These are phyloP conservation scores for Aspergillus homomorphus DNA, from an alignment of 495 filamentous ascomycete species.

Conservation along the genomic window DNA sequence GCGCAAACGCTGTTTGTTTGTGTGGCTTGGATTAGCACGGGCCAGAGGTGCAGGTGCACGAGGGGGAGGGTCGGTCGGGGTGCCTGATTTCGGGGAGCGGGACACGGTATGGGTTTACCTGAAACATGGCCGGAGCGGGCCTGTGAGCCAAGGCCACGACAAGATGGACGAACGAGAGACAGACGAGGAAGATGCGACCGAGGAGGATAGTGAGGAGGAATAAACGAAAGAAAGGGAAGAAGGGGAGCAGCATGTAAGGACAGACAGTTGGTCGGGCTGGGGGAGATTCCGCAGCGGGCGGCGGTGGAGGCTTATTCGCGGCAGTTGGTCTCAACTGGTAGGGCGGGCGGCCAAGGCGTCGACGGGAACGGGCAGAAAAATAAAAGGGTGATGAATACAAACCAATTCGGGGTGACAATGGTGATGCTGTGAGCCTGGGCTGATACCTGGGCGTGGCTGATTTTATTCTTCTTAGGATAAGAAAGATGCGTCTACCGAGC, in stretches of 20 bases:
- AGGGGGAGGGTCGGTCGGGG: background rate
- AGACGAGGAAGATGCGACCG: slow-evolving; percentile 20
- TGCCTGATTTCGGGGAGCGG: slow-evolving; percentile 1
- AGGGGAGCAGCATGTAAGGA: slow-evolving; percentile 23
- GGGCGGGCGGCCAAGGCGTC: too few species aligned
- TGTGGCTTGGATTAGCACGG: background rate
- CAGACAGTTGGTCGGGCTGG: slow-evolving; percentile 2
- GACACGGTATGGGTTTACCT: slow-evolving; percentile 29
- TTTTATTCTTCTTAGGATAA: too few species aligned
- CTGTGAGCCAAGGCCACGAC: slow-evolving; percentile 32
- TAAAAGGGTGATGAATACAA: background rate
- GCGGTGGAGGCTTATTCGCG: background rate
- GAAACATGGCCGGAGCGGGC: slow-evolving; percentile 47
- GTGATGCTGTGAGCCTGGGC: too few species aligned
- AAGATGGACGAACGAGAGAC: slow-evolving; percentile 24
- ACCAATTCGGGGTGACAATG: background rate
- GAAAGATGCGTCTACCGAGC: too few species aligned
- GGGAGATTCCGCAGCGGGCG: background rate
- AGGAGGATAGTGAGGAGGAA: slow-evolving; percentile 18
- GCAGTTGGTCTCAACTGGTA: background rate
- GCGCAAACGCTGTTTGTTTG: slow-evolving; percentile 64
- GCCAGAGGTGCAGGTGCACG: background rate
- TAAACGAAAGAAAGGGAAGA: slow-evolving; percentile 19
- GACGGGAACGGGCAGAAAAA: background rate
- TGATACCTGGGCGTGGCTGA: too few species aligned